These are phyloP conservation scores for Elasticomyces elasticus DNA, from an alignment of 495 filamentous ascomycete genomes.

Conservation along the genomic window DNA sequence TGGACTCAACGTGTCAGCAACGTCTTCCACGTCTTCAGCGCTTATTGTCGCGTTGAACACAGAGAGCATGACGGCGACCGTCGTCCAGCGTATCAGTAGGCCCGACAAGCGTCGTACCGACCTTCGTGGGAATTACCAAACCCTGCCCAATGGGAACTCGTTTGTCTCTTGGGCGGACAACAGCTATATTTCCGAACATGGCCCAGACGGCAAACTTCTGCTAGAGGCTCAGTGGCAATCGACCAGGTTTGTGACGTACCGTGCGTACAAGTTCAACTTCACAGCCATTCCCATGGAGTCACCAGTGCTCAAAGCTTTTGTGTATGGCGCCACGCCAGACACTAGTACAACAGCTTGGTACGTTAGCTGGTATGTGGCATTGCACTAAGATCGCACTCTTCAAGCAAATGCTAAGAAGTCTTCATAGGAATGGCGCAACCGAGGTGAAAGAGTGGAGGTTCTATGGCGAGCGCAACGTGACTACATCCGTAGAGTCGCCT, in stretches of 20 bases:
- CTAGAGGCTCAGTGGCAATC: slow-evolving; percentile 8
- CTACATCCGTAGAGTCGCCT: no score
- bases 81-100: neutral
- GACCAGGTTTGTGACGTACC: slow-evolving; percentile 13
- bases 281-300: slow-evolving; percentile 4
- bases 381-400: no score
- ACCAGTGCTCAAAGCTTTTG: slow-evolving; percentile 9
- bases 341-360: neutral
- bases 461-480: no score
- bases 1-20: no score
- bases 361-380: slow-evolving; percentile 20
- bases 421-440: slow-evolving; percentile 12
- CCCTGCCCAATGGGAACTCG: slow-evolving; percentile 44
- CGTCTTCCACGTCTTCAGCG: no score
- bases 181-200: slow-evolving; percentile 47
- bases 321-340: slow-evolving; percentile 4
- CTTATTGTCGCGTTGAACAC: neutral
- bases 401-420: no score
- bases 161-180: slow-evolving; percentile 52
- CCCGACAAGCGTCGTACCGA: neutral
- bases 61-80: neutral
- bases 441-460: slow-evolving; percentile 15
- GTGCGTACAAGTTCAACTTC: slow-evolving; percentile 20
- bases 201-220: slow-evolving; percentile 36
- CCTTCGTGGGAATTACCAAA: slow-evolving; percentile 49